Evolutionary conservation across 2,329 filamentous ascomycete genomes (phyloP), one percentile per base, ranked within the genome.

Genomic region (Xylariaceae sp.): DNA sequence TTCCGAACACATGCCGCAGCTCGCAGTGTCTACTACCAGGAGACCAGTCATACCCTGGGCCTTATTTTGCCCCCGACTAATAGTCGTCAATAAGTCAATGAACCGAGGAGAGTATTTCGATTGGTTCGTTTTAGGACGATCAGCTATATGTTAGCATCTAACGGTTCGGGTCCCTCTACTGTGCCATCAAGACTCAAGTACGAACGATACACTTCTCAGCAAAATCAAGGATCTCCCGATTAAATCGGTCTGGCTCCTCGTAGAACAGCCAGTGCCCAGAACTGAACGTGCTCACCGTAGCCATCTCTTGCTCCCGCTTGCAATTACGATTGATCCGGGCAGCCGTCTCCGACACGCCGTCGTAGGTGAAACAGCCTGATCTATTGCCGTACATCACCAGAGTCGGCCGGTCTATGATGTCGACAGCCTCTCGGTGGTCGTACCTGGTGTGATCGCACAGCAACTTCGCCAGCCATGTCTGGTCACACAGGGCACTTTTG

Each of bases 181-280:
- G 33, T 36, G 5, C 33, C 33, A 36, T 36, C 33, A 36, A 36
- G 33, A 14, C 12, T 36, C 33, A 15, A 36, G 12, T 36, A 36
- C 18, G 11, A 39, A 19, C 40, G 19, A 19, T 31, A 43, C 41
- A 54, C 6, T 42, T 48, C 15, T 48, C 46, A n/a, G 62, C 62
- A 51, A 69, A 70, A n/a, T 51, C 53, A 11, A 61, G 19, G 22
- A 72, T 52, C 52, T 68, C 66, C 39, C 32, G 45, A 45, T 71
- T 69, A 45, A 71, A 72, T 51, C 59, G 53, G 27, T 67, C 67
- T 0, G 68, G 63, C 51, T 71, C 64, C 59, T 72, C 70, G 27
- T 66, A 72, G 41, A 72, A 72, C 49, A 71, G 38, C 70, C 70
- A 72, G 45, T 72, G 70, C 0, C 70, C 70, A 3, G 65, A 59